Evolutionary conservation across 306 rosid species (phyloP), one percentile per base, ranked within the genome.

Genomic region (Sicyos baderoa): DNA sequence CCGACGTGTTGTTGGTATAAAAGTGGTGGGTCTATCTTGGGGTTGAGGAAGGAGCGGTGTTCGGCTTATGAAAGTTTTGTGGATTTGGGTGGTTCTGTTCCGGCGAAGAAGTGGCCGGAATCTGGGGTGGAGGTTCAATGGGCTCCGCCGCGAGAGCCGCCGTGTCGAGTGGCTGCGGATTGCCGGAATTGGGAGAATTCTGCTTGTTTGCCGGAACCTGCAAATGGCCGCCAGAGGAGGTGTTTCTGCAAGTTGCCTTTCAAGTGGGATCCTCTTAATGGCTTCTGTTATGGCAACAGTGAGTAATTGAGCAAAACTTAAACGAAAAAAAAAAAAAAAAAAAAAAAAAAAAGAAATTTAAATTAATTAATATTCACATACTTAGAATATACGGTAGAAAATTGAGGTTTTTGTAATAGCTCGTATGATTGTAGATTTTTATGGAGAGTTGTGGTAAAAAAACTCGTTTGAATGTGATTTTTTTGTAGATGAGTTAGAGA

Each of bases 61-160:
- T 82, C 84, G 8, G 97, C 97, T 4, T 91, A 88, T 72, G 78
- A 88, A 0, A 80, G 91, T 14, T 86, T 91, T 7, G 96, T 91
- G 18, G 82, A 91, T 16, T 70, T 91, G 71, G 77, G 85, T 74
- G 47, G 75, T 29, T 57, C 1, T 27, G 12, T 74, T 32, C 76
- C 87, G 0, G 80, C 75, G 56, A 73, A 37, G 77, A 76, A 70
- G 14, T 91, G 97, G 97, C 83, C 91, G 25, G 21, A 71, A 10
- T 84, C 97, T 0, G 96, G 96, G 0, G 45, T 91, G 68, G 97
- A 88, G 88, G 81, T 91, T 37, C 82, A 91, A 83, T 91, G 97
- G 96, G 45, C 54, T 2, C 64, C 82, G 8, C 97, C 93, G 0
- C 51, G 48, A 54, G 96, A 88, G 40, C 86, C 87, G 3, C 75